Evolutionary conservation across 1,284 basidiomycete species (phyloP).

Genomic region (Ceratobasidium sp.): DNA sequence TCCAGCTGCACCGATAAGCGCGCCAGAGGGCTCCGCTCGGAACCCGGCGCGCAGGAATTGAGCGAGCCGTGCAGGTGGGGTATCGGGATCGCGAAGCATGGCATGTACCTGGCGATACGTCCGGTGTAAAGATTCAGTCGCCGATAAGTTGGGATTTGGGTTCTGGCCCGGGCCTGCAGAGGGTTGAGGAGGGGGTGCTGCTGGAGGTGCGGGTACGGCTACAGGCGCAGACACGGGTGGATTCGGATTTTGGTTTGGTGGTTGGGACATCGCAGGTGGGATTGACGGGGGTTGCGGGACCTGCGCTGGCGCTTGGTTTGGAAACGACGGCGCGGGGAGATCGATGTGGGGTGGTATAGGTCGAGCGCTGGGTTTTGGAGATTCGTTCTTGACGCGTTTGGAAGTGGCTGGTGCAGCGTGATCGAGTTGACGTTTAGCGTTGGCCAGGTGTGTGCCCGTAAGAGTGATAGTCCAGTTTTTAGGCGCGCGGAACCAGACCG

Average conservation of each 20-base stretch:
- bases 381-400: constrained; percentile 28
- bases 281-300: too few relatives aligned
- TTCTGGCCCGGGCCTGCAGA: constrained; percentile 17
- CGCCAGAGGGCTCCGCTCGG: constrained; percentile 5
- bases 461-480: constrained; percentile 18
- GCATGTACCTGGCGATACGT: constrained; percentile 19
- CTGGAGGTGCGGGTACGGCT: background rate
- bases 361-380: constrained; percentile 25
- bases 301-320: too few relatives aligned
- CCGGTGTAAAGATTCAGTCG: background rate
- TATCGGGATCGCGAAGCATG: background rate
- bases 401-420: constrained; percentile 26
- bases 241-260: background rate
- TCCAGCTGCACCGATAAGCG: constrained; percentile 24
- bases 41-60: constrained; percentile 2
- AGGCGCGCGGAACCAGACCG: constrained; percentile 21
- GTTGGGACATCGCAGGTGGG: too few relatives aligned
- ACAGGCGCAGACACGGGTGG: background rate
- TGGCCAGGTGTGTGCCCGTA: constrained; percentile 26
- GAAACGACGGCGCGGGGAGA: constrained; percentile 21
- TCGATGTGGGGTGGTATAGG: constrained; percentile 35
- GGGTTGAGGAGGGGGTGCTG: constrained; percentile 10
- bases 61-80: background rate
- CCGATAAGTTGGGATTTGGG: constrained; percentile 6
- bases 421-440: constrained; percentile 40